A percentile compares a stretch with the other conserved stretches of the same genome.
Conservation (phyloP, 2,329 filamentous ascomycete genomes). For the Truncatella angustata region DNA sequence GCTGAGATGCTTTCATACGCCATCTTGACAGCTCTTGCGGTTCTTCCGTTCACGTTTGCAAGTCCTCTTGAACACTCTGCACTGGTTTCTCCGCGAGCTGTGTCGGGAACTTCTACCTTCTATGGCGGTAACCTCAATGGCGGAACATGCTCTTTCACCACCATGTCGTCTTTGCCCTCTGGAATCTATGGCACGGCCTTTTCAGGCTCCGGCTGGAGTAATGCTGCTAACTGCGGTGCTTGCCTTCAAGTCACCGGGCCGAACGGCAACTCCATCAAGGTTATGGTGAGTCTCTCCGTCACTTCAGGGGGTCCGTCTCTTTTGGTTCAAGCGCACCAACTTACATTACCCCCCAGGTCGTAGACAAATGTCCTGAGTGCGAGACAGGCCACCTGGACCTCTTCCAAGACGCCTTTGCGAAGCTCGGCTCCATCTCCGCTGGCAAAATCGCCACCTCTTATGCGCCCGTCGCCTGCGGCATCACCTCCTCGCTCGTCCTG, state of each 20-base stretch:
- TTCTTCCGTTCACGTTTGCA: neutral
- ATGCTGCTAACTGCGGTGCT: slow-evolving; percentile 55
- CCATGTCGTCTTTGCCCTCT: slow-evolving; percentile 56
- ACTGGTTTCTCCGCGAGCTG: slow-evolving; percentile 14
- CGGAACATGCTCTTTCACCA: slow-evolving; percentile 62
- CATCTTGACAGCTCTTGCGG: neutral
- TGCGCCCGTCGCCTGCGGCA: slow-evolving; percentile 37
- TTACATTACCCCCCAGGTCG: slow-evolving; percentile 30
- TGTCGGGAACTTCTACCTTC: slow-evolving; percentile 45
- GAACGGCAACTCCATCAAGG: slow-evolving; percentile 56
- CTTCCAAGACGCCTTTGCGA: slow-evolving; percentile 40
- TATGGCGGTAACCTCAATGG: slow-evolving; percentile 56
- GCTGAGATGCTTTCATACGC: neutral
- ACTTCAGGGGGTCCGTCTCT: neutral
- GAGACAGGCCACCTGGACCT: slow-evolving; percentile 40
- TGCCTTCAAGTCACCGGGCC: slow-evolving; percentile 61
- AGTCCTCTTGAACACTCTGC: neutral
- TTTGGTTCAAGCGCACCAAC: neutral
- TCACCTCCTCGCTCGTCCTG: slow-evolving; percentile 38
- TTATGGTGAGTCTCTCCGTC: slow-evolving; percentile 50
- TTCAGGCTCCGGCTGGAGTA: slow-evolving; percentile 56
- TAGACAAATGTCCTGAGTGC: slow-evolving; percentile 45
- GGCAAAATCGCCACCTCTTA: slow-evolving; percentile 41
- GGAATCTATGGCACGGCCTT: slow-evolving; percentile 61
- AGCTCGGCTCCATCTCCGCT: slow-evolving; percentile 32